These are phyloP conservation scores for Fusarium staphyleae DNA, from an alignment of 2,329 filamentous ascomycete genomes.

Conservation along the genomic window DNA sequence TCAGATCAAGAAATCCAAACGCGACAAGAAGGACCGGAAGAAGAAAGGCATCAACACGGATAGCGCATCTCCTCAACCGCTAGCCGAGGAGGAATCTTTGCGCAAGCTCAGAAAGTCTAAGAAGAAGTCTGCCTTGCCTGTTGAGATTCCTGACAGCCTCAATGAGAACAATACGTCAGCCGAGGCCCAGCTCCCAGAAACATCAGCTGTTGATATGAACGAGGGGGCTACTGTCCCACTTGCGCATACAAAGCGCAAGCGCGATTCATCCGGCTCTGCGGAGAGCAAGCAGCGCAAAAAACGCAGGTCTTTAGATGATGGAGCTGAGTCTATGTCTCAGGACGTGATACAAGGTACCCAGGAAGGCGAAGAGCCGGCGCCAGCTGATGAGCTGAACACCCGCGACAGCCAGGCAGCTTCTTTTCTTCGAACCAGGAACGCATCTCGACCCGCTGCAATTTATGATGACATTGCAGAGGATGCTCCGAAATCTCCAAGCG, in stretches of 20 bases:
- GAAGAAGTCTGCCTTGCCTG: slow-evolving; percentile 26
- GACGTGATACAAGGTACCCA: slow-evolving; percentile 34
- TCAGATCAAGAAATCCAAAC: slow-evolving; percentile 41
- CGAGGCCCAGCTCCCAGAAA: slow-evolving; percentile 13
- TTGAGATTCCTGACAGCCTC: slow-evolving; percentile 35
- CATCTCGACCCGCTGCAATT: slow-evolving; percentile 24
- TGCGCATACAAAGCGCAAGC: slow-evolving; percentile 45
- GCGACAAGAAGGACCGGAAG: slow-evolving; percentile 46
- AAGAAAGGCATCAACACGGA: slow-evolving; percentile 32
- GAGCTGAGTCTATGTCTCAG: slow-evolving; percentile 24
- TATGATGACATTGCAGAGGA: slow-evolving; percentile 31
- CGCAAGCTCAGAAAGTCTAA: slow-evolving; percentile 42
- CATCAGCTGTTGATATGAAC: slow-evolving; percentile 16
- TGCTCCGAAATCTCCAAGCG: slow-evolving; percentile 41
- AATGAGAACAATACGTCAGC: slow-evolving; percentile 12
- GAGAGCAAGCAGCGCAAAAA: slow-evolving; percentile 48
- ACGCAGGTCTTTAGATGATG: slow-evolving; percentile 38
- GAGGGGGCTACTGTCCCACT: slow-evolving; percentile 32
- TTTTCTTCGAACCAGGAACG: slow-evolving; percentile 23
- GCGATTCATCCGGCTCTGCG: slow-evolving; percentile 42
- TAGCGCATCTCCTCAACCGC: slow-evolving; percentile 22
- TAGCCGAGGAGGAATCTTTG: slow-evolving; percentile 26
- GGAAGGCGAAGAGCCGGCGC: slow-evolving; percentile 24
- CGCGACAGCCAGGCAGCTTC: slow-evolving; percentile 16
- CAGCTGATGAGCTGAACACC: slow-evolving; percentile 8